A percentile compares a stretch with the other conserved stretches of the same genome.
These are phyloP conservation scores for Colletotrichum tropicale DNA, from an alignment of 2,329 filamentous ascomycete genomes.

Conservation along the genomic window DNA sequence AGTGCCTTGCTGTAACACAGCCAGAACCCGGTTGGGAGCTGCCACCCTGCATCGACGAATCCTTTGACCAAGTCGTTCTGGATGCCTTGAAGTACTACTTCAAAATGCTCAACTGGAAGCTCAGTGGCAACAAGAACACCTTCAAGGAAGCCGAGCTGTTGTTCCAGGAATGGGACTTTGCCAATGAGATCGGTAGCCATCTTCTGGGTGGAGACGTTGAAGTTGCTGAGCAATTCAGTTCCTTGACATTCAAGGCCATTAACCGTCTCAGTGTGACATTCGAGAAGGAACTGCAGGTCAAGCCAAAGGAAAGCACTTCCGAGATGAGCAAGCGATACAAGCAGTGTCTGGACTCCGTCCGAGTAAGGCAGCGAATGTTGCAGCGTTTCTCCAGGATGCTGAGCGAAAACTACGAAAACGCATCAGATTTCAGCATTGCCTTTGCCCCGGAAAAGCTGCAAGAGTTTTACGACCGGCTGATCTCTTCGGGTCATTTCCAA, in stretches of 20 bases:
- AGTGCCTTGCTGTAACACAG: conserved; percentile 82
- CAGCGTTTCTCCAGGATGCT: conserved; percentile 93
- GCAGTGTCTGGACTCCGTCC: conserved; percentile 91
- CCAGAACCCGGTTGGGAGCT: conserved; percentile 94
- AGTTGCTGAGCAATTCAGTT: conserved; percentile 96
- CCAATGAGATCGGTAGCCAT: conserved; percentile 88
- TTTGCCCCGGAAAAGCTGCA: conserved; percentile 70
- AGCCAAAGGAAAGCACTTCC: conserved; percentile 79
- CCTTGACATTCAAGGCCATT: conserved; percentile 90
- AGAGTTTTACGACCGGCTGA: conserved; percentile 80
- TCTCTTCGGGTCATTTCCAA: conserved; percentile 84
- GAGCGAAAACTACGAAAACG: conserved; percentile 94
- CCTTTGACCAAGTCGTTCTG: conserved; percentile 89
- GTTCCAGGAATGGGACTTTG: conserved; percentile 98
- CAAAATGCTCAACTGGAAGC: conserved; percentile 97
- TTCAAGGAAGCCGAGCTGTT: conserved; percentile 98
- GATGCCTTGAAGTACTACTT: conserved; percentile 98
- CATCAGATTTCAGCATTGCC: conserved; percentile 90
- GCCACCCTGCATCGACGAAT: conserved; percentile 94
- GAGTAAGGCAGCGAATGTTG: conserved; percentile 93
- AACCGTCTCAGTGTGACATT: conserved; percentile 89
- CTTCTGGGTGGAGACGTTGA: conserved; percentile 95
- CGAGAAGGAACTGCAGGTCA: conserved; percentile 85
- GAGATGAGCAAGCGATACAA: conserved; percentile 99
- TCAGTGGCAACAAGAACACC: conserved; percentile 96